Base-by-base conservation (phyloP, 169 alveolate genomes). In the Cryptosporidium ubiquitum region DNA sequence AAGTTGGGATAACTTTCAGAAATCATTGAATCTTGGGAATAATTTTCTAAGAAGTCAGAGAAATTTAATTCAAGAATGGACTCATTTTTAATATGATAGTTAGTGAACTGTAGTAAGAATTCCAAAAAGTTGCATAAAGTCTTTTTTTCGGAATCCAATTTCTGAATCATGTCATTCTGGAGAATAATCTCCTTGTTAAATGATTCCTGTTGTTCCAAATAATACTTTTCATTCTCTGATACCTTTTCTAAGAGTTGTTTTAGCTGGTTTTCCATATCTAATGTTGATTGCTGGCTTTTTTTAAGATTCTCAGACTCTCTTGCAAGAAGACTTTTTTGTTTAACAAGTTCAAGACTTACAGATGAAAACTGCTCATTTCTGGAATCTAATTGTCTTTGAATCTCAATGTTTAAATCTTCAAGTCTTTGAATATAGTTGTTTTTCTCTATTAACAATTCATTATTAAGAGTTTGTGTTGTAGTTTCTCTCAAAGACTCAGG, bases 361-460 rank as follows among this genome's bases (percentile, higher is more conserved):
- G 69, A 49, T 9, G 69, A 57, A 55, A 23, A 73, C 14, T 73
- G 70, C 23, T 73, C 70, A 55, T 73, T 73, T 55, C 57, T 73
- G 20, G 29, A 5, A 31, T 73, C 85, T 1, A 73, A 37, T 26
- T 37, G 70, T 55, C 26, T 73, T 5, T 73, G 70, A 37, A 73
- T 52, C 23, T 73, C 70, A 7, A 73, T 29, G 10, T 73, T 73
- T 73, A 73, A n/a, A 57, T 73, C 51, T 6, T 73, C 85, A 18
- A 73, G 39, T 52, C 51, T 58, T 51, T 23, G 51, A 51, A 73
- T 73, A 73, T 73, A 73, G 12, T 73, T 69, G 18, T 57, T 35
- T 49, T 57, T 73, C 29, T 73, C 85, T 16, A 3, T 39, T 31
- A 64, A 7, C 29, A 55, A 10, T 33, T 64, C 71, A 26, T 26